Evolutionary conservation across 345 rosid species (phyloP).

Genomic region (Citrus inodora): DNA sequence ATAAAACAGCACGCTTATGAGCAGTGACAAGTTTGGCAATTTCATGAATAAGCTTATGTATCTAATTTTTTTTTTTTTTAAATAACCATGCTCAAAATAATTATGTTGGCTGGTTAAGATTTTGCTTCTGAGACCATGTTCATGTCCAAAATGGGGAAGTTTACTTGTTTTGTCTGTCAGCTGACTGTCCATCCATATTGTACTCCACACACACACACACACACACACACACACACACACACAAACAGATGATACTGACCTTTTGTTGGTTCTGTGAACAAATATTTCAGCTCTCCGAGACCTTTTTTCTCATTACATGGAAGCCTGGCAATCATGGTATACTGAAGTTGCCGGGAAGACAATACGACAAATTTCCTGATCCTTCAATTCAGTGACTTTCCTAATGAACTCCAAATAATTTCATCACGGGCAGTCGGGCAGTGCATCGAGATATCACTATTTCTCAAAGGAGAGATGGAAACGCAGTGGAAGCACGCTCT

Average conservation of each 20-base stretch:
- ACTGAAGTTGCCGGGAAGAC: conserved; percentile 61
- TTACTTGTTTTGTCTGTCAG: background rate
- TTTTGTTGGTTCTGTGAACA: conserved; percentile 8
- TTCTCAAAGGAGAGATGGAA: conserved; percentile 22
- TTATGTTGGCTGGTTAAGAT: background rate
- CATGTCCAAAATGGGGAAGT: background rate
- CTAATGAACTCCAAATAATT: background rate
- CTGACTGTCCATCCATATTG: background rate
- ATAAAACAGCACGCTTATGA: background rate
- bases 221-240: no score
- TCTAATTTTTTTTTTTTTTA: background rate
- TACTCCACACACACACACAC: no score
- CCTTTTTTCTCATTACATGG: conserved; percentile 81
- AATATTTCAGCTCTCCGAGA: conserved; percentile 66
- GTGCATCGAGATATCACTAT: background rate
- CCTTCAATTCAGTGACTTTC: background rate
- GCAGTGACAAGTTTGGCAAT: background rate
- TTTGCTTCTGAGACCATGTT: background rate
- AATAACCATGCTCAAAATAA: background rate
- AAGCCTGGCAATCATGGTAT: conserved; percentile 91
- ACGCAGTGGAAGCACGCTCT: conserved; percentile 22
- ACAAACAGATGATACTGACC: background rate
- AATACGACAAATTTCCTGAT: conserved; percentile 32
- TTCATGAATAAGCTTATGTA: background rate
- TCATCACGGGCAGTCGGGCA: conserved; percentile 6